phyloP scores from a whole-genome alignment of 768 basidiomycete species.

The Multifurca ochricompacta region DNA sequence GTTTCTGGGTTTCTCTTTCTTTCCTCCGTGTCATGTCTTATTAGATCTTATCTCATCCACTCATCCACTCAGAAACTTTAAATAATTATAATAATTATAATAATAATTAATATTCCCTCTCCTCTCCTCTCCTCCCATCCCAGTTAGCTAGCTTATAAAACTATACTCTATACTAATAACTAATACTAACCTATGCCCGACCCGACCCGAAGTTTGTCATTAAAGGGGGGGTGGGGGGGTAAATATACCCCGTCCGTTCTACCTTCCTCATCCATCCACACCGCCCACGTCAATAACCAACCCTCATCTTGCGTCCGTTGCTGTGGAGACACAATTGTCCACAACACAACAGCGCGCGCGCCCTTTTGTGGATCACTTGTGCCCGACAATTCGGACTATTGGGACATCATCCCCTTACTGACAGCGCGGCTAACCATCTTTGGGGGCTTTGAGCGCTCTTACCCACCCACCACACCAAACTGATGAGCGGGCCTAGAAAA shows the following conservation, averaged over 20 bases:
- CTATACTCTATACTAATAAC: no score
- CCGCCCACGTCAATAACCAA: background rate
- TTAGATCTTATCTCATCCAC: background rate
- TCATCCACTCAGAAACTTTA: background rate
- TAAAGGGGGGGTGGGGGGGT: no score
- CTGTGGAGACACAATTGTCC: constrained; percentile 16
- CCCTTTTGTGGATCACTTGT: background rate
- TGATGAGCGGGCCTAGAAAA: constrained; percentile 9
- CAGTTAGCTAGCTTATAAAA: no score
- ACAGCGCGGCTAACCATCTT: constrained; percentile 14
- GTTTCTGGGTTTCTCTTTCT: no score
- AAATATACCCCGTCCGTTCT: background rate
- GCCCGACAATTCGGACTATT: constrained; percentile 11
- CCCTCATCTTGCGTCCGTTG: constrained; percentile 6
- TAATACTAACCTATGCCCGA: constrained; percentile 8
- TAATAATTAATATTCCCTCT: background rate
- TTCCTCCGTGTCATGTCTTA: background rate
- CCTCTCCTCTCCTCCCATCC: background rate
- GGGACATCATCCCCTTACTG: constrained; percentile 11
- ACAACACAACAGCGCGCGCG: background rate
- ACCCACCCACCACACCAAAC: background rate
- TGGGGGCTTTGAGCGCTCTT: constrained; percentile 13
- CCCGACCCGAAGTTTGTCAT: no score
- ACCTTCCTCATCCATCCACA: background rate
- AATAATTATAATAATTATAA: background rate